Evolutionary conservation across 371 early-diverging fungal species (phyloP), one percentile per base, ranked within the genome.

Genomic region (Entomophthora muscae): DNA sequence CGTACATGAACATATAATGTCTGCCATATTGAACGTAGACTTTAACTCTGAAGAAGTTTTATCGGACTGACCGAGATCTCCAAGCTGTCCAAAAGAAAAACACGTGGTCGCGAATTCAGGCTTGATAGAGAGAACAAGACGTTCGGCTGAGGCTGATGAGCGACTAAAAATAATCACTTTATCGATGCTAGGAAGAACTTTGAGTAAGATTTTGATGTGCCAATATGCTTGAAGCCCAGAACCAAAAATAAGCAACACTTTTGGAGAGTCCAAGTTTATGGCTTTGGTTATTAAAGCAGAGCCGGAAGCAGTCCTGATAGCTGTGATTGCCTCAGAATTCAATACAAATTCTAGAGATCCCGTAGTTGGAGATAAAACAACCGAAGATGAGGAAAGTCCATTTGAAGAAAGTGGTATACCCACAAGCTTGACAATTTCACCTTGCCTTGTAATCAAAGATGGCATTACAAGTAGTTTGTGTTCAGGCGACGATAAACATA

Each of bases 1-100:
- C 3, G 83, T 83, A 62, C 80, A 80, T 0, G 83, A 80, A 62
- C 81, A 81, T 12, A 83, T 72, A 32, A 83, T 75, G 51, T 83
- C 77, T 0, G 83, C 81, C 0, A 68, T 29, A 42, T 66, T 42
- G 5, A 42, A 42, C 5, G 42, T 10, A 42, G 10, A 17, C 42
- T 42, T 17, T 10, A 42, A 17, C 42, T 42, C 42, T 10, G 42
- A 42, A 42, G 42, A 17, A 5, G 17, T 17, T 42, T 42, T 42
- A 10, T 42, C 42, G 5, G 17, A 5, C 10, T 42, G 5, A 10
- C 42, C 42, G 17, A 42, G 5, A 0, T 52, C 52, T 22, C 42
- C 13, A 22, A 54, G 53, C 26, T 29, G 2, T 27, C 26, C 3
- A 27, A 26, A n/a, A 1, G 24, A 2, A 31, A 32, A 24, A 32